A percentile compares a stretch with the other conserved stretches of the same genome.
phyloP scores from a whole-genome alignment of 2,329 filamentous ascomycete species.

The Aspergillus texensis region DNA sequence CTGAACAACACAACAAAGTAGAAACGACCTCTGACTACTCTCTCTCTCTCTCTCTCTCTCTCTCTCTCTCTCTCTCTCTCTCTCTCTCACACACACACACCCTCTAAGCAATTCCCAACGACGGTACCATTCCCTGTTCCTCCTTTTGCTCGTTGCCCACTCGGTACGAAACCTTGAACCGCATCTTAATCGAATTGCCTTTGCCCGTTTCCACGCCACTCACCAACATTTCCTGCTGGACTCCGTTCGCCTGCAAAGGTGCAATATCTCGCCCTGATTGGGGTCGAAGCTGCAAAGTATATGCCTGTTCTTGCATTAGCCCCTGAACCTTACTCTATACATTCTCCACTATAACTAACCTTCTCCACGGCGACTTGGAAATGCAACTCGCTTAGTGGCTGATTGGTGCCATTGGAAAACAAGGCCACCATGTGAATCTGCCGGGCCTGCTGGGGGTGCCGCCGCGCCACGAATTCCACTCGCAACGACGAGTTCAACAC shows the following conservation, averaged over 20 bases:
- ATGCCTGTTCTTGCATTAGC: conserved; percentile 59
- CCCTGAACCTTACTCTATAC: not conserved
- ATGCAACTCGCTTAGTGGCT: conserved; percentile 76
- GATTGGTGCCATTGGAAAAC: conserved; percentile 80
- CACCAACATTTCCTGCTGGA: conserved; percentile 79
- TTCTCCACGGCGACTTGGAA: conserved; percentile 94
- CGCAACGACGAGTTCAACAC: conserved; percentile 72
- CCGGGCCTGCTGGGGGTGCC: conserved; percentile 53
- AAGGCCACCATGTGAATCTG: conserved; percentile 71
- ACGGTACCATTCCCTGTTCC: conserved; percentile 82
- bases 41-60: conserved; percentile 3
- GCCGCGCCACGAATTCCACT: conserved; percentile 73
- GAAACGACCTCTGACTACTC: not conserved
- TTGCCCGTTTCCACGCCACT: conserved; percentile 72
- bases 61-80: not conserved
- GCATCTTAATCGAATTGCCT: conserved; percentile 80
- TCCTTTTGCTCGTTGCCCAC: conserved; percentile 64
- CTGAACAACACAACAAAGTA: not conserved
- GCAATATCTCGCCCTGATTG: conserved; percentile 78
- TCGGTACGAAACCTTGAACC: conserved; percentile 84
- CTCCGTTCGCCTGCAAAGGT: conserved; percentile 72
- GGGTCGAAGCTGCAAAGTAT: conserved; percentile 77
- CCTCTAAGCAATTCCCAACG: conserved; percentile 70
- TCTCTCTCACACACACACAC: too few relatives aligned
- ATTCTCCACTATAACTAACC: conserved; percentile 52